Base-by-base conservation (phyloP, 345 rosid species). In the Capsella bursapastoris region DNA sequence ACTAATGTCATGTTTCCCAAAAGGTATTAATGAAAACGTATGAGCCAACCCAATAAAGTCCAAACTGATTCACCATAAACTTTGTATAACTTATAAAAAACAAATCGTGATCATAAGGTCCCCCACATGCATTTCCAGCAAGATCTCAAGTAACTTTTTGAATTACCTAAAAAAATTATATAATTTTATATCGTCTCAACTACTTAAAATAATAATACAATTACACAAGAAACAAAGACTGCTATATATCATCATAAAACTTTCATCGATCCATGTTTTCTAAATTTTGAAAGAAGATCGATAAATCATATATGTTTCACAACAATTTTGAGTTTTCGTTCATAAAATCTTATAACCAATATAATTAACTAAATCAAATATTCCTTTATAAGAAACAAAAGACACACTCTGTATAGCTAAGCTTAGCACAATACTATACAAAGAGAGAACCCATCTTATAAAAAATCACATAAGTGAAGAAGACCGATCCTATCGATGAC, bases 1-100 rank as follows among this genome's bases (percentile, higher is more conserved):
- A 72, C 81, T 71, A 50, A 51, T 78, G 73, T 59, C 64, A 70
- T 78, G 77, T 78, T 72, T 72, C 77, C 81, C 77, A 50, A 78
- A 72, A 78, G 64, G 81, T 65, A 72, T 72, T 71, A 58, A 44
- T 66, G 73, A 2, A 66, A 71, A 71, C 68, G 66, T 64, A 77
- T 48, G 71, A 57, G 47, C 67, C 72, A 64, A 64, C 57, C 55
- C 61, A 70, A 63, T 57, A 56, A 35, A 47, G 71, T 75, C 70
- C 70, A 76, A 63, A 77, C 22, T 77, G 76, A 77, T 70, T 56
- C 70, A 71, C 66, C 80, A 70, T 48, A 48, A 57, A 57, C 14
- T 37, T 34, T 70, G 34, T 18, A 56, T 69, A 73, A 22, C 52
- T 40, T 40, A 64, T 64, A 27, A 22, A 22, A 22, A 22, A 22